Evolutionary conservation across 192 early-diverging fungal species (phyloP).

Genomic region (Coemansia sp.): DNA sequence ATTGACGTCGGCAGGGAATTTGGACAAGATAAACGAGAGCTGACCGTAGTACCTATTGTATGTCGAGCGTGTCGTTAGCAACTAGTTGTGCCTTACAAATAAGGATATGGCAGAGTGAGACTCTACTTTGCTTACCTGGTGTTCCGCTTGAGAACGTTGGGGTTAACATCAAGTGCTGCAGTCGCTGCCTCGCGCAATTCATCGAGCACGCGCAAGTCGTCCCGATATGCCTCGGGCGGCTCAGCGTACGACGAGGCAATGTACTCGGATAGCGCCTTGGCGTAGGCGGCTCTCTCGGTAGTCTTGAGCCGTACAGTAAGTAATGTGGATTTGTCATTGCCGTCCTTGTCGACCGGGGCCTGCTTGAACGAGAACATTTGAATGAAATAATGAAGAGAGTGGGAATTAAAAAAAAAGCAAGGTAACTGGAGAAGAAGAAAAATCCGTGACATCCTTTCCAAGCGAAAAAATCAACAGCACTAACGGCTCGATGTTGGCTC

Average conservation of each 20-base stretch:
- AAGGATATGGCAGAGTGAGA: conserved; percentile 9
- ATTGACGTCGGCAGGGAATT: conserved; percentile 86
- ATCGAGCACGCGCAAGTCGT: conserved; percentile 84
- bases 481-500: neutral
- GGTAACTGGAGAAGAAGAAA: neutral
- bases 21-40: conserved; percentile 77
- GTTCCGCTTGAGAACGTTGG: conserved; percentile 65
- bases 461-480: neutral
- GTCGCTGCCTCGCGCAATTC: conserved; percentile 73
- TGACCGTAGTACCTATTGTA: conserved; percentile 74
- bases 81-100: neutral
- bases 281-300: conserved; percentile 40
- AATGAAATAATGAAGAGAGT: neutral
- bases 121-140: conserved; percentile 53
- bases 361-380: conserved; percentile 40
- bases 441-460: neutral
- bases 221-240: conserved; percentile 81
- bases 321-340: conserved; percentile 38
- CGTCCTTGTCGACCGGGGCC: conserved; percentile 27
- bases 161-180: conserved; percentile 61
- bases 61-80: neutral
- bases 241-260: conserved; percentile 82
- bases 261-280: conserved; percentile 61
- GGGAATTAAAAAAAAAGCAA: neutral
- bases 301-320: conserved; percentile 45